Evolutionary conservation across 2,329 filamentous ascomycete species (phyloP).

Genomic region (Cryphonectria parasitica): DNA sequence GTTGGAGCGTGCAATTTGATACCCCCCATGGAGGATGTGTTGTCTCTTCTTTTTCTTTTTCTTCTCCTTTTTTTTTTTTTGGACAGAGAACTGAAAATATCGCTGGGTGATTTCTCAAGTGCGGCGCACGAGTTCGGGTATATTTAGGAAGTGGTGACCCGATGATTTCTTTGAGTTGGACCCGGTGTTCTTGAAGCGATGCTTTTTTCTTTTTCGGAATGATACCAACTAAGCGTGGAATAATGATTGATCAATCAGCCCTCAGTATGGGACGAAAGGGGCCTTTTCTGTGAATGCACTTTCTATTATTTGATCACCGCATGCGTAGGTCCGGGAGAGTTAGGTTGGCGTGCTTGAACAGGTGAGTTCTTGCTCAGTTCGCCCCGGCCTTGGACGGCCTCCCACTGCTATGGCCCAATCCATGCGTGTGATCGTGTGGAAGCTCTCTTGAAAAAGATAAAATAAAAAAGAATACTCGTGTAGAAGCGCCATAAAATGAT

Average conservation of each 20-base stretch:
- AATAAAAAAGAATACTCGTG: background rate
- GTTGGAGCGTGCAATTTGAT: background rate
- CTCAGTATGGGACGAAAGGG: background rate
- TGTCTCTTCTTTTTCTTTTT: background rate
- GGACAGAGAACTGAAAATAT: constrained; percentile 10
- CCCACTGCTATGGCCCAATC: background rate
- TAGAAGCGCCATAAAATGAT: background rate
- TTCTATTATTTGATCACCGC: constrained; percentile 7
- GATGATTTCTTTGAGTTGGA: background rate
- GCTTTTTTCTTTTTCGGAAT: background rate
- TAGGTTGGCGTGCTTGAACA: background rate
- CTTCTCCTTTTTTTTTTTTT: constrained; percentile 5
- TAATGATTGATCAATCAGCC: constrained; percentile 14
- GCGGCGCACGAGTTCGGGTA: constrained; percentile 10
- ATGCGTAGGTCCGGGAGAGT: background rate
- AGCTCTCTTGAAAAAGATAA: background rate
- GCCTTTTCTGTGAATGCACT: constrained; percentile 9
- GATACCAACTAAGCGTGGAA: constrained; percentile 15
- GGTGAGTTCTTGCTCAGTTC: background rate
- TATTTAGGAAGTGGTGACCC: background rate
- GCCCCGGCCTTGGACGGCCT: background rate
- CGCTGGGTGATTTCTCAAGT: background rate
- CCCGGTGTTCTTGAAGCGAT: background rate
- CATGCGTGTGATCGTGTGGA: background rate
- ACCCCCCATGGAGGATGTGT: background rate